Percentiles rank a stretch among this genome's conserved stretches.
These are phyloP conservation scores for Torulaspora indica DNA, from an alignment of 805 yeast species.

Conservation along the genomic window DNA sequence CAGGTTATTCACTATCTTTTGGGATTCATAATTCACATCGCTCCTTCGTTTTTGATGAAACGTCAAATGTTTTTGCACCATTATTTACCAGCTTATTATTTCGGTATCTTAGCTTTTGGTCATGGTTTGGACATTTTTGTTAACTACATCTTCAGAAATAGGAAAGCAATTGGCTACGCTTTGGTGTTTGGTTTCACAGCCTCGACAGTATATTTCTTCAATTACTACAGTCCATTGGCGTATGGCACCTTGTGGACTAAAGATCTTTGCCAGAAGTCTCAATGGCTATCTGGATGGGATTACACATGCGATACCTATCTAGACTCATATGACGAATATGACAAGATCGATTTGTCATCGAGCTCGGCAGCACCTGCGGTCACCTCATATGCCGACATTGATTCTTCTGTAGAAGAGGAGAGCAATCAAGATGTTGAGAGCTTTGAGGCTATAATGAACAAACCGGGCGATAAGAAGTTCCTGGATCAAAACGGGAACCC, in stretches of 20 bases:
- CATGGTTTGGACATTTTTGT: slow-evolving; percentile 55
- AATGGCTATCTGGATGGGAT: slow-evolving; percentile 73
- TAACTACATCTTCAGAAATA: slow-evolving; percentile 41
- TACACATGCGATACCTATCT: slow-evolving; percentile 66
- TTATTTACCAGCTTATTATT: slow-evolving; percentile 87
- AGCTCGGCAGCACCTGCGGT: slow-evolving; percentile 12
- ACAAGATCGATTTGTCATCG: slow-evolving; percentile 12
- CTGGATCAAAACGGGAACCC: slow-evolving; percentile 39
- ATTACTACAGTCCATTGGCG: slow-evolving; percentile 62
- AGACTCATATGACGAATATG: slow-evolving; percentile 30
- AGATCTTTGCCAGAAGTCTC: slow-evolving; percentile 55
- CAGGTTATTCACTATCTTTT: slow-evolving; percentile 56
- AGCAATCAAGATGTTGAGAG: slow-evolving; percentile 11
- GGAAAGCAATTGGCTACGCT: slow-evolving; percentile 43
- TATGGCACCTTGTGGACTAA: slow-evolving; percentile 81
- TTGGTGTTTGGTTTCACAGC: slow-evolving; percentile 47
- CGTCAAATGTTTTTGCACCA: slow-evolving; percentile 93
- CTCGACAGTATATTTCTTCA: slow-evolving; percentile 51
- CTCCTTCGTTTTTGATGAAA: slow-evolving; percentile 81
- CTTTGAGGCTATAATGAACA: slow-evolving; percentile 22
- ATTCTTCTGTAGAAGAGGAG: slow-evolving; percentile 14
- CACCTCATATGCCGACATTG: slow-evolving; percentile 6
- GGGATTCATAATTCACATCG: slow-evolving; percentile 70
- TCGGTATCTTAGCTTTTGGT: slow-evolving; percentile 74
- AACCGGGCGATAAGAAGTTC: slow-evolving; percentile 33